Evolutionary conservation across 2,329 filamentous ascomycete species (phyloP).

Genomic region (Pestalotiopsis sp.): DNA sequence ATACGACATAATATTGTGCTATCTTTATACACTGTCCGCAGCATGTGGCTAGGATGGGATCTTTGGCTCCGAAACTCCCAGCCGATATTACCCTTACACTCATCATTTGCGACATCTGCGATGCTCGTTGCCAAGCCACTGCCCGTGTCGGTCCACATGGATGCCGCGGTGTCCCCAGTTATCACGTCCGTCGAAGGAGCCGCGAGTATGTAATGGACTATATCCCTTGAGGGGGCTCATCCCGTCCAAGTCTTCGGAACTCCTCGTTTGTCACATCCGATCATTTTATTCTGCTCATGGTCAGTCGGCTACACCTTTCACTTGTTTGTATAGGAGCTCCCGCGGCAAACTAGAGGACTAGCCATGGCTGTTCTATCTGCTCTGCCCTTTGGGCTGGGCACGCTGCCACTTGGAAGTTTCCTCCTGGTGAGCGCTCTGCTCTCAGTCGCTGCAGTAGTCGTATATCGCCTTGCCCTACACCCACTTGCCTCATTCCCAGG

Average conservation of each 20-base stretch:
- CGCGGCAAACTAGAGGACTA: not conserved
- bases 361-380: conserved; percentile 4
- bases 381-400: not conserved
- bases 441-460: conserved; percentile 13
- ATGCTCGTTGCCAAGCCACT: not conserved
- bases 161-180: not conserved
- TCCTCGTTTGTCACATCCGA: not conserved
- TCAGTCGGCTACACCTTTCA: not conserved
- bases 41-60: not conserved
- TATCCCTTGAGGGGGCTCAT: not conserved
- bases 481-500: conserved; percentile 24
- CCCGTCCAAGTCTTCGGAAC: not conserved
- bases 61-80: not conserved
- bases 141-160: not conserved
- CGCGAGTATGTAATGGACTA: not conserved
- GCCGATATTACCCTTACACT: not conserved
- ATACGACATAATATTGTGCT: not conserved
- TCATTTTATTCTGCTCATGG: not conserved
- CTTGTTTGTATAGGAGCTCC: not conserved
- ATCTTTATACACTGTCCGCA: not conserved
- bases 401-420: not conserved
- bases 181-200: not conserved
- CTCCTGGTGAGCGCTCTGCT: not conserved
- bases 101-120: not conserved
- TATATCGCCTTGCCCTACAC: conserved; percentile 23